Evolutionary conservation across 257 asterid species (phyloP).

Genomic region (Nicotiana tomentosiformis): DNA sequence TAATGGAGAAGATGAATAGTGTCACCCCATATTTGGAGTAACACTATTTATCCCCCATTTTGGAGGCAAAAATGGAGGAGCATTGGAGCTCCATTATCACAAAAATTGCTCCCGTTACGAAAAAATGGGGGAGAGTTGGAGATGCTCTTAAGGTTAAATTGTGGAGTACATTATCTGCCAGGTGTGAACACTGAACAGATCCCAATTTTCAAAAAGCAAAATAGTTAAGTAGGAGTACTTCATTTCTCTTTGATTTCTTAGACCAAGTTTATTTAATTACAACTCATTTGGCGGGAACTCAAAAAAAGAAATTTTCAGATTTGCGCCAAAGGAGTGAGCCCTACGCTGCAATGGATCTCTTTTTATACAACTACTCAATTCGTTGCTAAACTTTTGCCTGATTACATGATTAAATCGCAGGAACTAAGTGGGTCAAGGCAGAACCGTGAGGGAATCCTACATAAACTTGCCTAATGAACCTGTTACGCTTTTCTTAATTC

Average conservation of each 20-base stretch:
- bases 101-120: too few relatives aligned
- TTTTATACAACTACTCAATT: background rate
- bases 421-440: background rate
- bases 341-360: background rate
- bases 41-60: too few relatives aligned
- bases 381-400: background rate
- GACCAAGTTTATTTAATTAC: background rate
- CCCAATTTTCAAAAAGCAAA: background rate
- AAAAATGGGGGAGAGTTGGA: too few relatives aligned
- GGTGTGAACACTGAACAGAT: background rate
- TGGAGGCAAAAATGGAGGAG: too few relatives aligned
- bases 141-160: background rate
- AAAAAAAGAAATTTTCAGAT: background rate
- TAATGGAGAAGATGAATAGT: too few relatives aligned
- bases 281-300: background rate
- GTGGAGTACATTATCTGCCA: background rate
- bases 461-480: background rate
- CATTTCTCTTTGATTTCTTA: background rate
- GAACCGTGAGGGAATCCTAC: background rate
- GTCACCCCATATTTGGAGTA: too few relatives aligned
- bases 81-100: too few relatives aligned
- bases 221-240: too few relatives aligned
- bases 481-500: too few relatives aligned
- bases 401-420: background rate
- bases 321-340: background rate